A percentile compares a stretch with the other conserved stretches of the same genome.
phyloP scores from a whole-genome alignment of 805 yeast species.

The Cyberlindnera xishuangbannaensis region DNA sequence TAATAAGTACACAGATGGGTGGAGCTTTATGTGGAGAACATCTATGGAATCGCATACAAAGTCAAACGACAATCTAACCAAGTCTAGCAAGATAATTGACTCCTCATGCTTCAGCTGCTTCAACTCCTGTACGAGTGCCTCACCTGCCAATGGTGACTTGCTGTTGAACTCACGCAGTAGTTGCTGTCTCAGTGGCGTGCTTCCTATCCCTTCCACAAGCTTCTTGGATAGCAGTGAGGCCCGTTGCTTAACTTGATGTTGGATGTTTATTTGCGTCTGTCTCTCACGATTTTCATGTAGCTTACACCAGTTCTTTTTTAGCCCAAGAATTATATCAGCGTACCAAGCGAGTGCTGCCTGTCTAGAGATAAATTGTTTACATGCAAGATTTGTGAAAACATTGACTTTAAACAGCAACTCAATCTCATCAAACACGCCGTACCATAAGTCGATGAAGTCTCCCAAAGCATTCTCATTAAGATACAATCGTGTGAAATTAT shows the following conservation, averaged over 20 bases:
- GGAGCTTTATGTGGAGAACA: constrained; percentile 34
- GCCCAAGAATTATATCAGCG: constrained; percentile 51
- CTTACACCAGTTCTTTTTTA: constrained; percentile 44
- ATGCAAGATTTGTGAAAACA: constrained; percentile 33
- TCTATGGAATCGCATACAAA: constrained; percentile 42
- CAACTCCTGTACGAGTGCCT: constrained; percentile 23
- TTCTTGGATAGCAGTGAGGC: constrained; percentile 42
- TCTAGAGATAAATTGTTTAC: constrained; percentile 36
- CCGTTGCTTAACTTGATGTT: constrained; percentile 53
- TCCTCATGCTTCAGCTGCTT: constrained; percentile 31
- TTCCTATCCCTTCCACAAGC: constrained; percentile 23
- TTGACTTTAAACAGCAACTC: constrained; percentile 49
- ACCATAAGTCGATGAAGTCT: constrained; percentile 52
- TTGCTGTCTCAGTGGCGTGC: constrained; percentile 26
- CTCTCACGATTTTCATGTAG: constrained; percentile 37
- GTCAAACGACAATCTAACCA: constrained; percentile 40
- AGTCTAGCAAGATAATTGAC: constrained; percentile 32
- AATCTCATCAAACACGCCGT: constrained; percentile 61
- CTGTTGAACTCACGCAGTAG: constrained; percentile 26
- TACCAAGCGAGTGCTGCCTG: constrained; percentile 71
- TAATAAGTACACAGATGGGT: constrained; percentile 17
- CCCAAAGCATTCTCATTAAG: constrained; percentile 42
- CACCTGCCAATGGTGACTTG: constrained; percentile 16
- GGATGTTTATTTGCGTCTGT: constrained; percentile 50
- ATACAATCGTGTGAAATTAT: constrained; percentile 26